Evolutionary conservation across 495 filamentous ascomycete species (phyloP).

Genomic region (Podospora sp.): DNA sequence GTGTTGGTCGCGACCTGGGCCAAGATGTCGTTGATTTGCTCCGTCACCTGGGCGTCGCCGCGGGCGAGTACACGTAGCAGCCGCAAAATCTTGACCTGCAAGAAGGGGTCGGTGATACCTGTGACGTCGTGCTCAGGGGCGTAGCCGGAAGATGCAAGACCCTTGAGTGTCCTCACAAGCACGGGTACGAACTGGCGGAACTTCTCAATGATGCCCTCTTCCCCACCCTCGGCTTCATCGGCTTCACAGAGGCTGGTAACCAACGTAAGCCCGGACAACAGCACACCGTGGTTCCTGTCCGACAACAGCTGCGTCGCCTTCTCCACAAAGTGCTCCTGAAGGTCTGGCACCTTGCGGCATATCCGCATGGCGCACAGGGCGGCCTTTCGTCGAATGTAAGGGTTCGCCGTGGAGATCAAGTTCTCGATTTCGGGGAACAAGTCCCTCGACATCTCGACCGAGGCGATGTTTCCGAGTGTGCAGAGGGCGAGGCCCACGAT

Average conservation of each 20-base stretch:
- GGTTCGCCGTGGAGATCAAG: slow-evolving; percentile 87
- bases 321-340: slow-evolving; percentile 95
- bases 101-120: slow-evolving; percentile 97
- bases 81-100: slow-evolving; percentile 93
- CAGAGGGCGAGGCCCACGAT: slow-evolving; percentile 95
- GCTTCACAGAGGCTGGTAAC: slow-evolving; percentile 92
- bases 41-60: slow-evolving; percentile 85
- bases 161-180: slow-evolving; percentile 89
- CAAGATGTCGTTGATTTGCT: slow-evolving; percentile 97
- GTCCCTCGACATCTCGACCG: slow-evolving; percentile 97
- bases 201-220: slow-evolving; percentile 82
- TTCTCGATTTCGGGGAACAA: slow-evolving; percentile 92
- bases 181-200: slow-evolving; percentile 78
- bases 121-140: slow-evolving; percentile 98
- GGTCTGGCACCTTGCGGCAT: slow-evolving; percentile 94
- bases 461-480: slow-evolving; percentile 95
- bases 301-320: slow-evolving; percentile 87
- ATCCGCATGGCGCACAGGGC: slow-evolving; percentile 99
- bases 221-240: slow-evolving; percentile 84
- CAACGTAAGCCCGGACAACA: slow-evolving; percentile 88
- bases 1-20: slow-evolving; percentile 99
- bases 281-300: slow-evolving; percentile 90
- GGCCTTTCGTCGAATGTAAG: slow-evolving; percentile 95
- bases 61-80: slow-evolving; percentile 82
- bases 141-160: slow-evolving; percentile 90